A percentile compares a stretch with the other conserved stretches of the same genome.
Conservation (phyloP, 129 eudicot species). For the Calendula officinalis region DNA sequence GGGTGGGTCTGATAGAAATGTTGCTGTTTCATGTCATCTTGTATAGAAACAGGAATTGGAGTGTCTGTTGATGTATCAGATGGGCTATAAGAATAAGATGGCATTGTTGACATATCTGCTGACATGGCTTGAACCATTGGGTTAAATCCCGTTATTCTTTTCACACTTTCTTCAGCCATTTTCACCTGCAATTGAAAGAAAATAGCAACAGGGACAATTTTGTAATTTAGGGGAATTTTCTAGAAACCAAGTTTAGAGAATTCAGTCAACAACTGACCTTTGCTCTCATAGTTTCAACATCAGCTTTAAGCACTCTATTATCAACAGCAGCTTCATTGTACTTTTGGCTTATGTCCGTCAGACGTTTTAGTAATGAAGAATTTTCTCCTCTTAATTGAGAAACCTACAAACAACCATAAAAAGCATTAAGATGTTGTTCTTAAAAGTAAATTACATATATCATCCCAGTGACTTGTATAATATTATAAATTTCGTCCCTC, state of each 20-base stretch:
- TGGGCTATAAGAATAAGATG: slow-evolving; percentile 66
- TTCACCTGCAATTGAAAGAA: slow-evolving; percentile 52
- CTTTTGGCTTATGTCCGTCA: slow-evolving; percentile 86
- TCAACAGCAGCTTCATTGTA: slow-evolving; percentile 99
- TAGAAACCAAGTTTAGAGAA: too few species aligned
- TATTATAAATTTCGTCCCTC: too few species aligned
- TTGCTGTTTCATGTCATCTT: slow-evolving; percentile 62
- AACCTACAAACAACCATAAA: slow-evolving; percentile 46
- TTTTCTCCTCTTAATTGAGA: slow-evolving; percentile 92
- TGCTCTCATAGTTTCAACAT: slow-evolving; percentile 95
- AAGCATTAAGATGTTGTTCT: background rate
- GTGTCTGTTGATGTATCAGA: slow-evolving; percentile 73
- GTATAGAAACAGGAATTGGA: slow-evolving; percentile 59
- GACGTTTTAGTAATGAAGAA: slow-evolving; percentile 75
- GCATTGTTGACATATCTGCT: slow-evolving; percentile 79
- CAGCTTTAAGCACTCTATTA: slow-evolving; percentile 96
- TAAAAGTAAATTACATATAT: too few species aligned
- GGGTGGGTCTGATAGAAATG: slow-evolving; percentile 48
- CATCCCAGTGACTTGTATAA: too few species aligned
- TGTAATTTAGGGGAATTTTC: background rate
- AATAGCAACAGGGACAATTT: background rate
- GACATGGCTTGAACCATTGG: slow-evolving; percentile 87
- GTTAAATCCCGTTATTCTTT: slow-evolving; percentile 81
- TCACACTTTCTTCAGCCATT: slow-evolving; percentile 99
- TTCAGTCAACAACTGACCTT: slow-evolving; percentile 45